phyloP scores from a whole-genome alignment of 306 rosid genomes.

The Crataegus laevigata region DNA sequence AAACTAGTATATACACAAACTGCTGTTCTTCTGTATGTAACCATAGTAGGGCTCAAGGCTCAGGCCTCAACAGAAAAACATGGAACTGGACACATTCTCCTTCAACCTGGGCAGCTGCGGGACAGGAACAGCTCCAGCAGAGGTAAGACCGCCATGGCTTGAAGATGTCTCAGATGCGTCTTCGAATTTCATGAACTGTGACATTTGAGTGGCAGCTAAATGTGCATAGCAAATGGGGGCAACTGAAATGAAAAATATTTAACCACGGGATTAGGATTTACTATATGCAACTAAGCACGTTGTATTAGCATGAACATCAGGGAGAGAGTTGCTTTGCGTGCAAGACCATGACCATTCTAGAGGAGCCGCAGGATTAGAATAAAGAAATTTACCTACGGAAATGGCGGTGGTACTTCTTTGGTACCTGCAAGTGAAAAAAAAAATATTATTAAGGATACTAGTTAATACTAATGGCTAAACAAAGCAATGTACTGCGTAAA shows the following conservation, averaged over 20 bases:
- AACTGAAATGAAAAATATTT: constrained; percentile 38
- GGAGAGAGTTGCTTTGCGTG: not conserved
- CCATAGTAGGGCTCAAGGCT: not conserved
- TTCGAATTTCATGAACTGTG: constrained; percentile 71
- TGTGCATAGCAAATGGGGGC: constrained; percentile 95
- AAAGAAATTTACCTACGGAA: constrained; percentile 56
- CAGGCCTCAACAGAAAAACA: constrained; percentile 71
- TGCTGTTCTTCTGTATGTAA: not conserved
- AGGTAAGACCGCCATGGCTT: constrained; percentile 54
- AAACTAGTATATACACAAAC: constrained; percentile 16
- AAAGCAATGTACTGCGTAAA: not conserved
- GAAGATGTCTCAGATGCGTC: constrained; percentile 78
- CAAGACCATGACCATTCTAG: not conserved
- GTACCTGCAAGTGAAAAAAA: constrained; percentile 40
- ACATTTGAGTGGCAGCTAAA: constrained; percentile 76
- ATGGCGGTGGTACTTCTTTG: constrained; percentile 95
- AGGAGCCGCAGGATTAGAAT: not conserved
- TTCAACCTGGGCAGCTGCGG: constrained; percentile 69
- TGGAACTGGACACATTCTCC: constrained; percentile 48
- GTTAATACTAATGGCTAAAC: not conserved
- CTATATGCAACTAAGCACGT: no score
- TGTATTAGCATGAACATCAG: not conserved
- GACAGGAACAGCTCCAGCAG: constrained; percentile 54
- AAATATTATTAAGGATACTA: not conserved
- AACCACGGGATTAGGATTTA: not conserved